phyloP scores from a whole-genome alignment of 1,284 basidiomycete species.

The Exobasidium rhododendri region DNA sequence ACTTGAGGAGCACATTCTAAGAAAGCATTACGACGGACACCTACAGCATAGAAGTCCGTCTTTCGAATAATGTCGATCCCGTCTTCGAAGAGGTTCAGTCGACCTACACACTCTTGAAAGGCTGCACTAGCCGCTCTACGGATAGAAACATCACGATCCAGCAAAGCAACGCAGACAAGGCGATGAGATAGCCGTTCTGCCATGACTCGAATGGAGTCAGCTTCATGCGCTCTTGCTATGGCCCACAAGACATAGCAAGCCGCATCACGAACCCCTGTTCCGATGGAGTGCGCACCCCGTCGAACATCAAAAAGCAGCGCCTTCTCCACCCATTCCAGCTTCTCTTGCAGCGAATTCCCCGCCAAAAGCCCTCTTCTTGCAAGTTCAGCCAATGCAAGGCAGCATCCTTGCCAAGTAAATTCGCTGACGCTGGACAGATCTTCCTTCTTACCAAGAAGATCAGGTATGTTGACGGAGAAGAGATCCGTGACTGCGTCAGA shows the following conservation, averaged over 20 bases:
- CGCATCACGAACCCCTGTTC: conserved; percentile 89
- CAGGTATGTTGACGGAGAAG: conserved; percentile 64
- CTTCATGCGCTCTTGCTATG: conserved; percentile 65
- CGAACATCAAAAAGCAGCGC: conserved; percentile 88
- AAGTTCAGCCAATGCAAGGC: conserved; percentile 86
- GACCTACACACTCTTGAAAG: conserved; percentile 93
- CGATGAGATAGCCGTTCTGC: conserved; percentile 63
- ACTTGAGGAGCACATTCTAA: conserved; percentile 77
- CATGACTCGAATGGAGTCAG: conserved; percentile 64
- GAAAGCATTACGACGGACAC: conserved; percentile 79
- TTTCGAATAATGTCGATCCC: conserved; percentile 88
- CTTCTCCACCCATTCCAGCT: conserved; percentile 33
- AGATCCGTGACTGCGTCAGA: conserved; percentile 73
- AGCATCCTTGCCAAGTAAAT: conserved; percentile 90
- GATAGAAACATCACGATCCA: conserved; percentile 90
- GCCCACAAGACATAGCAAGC: conserved; percentile 95
- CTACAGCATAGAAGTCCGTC: conserved; percentile 92
- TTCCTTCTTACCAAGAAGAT: conserved; percentile 63
- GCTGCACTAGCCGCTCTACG: conserved; percentile 95
- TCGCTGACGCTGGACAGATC: conserved; percentile 66
- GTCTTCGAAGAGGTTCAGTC: conserved; percentile 77
- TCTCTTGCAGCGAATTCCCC: conserved; percentile 25
- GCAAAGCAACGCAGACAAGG: conserved; percentile 75
- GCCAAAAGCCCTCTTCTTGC: conserved; percentile 69
- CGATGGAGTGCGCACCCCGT: conserved; percentile 85